Percentiles rank a stretch among this genome's conserved stretches.
Evolutionary conservation across 2,329 filamentous ascomycete species (phyloP).

Genomic region (Nemania bipapillata): DNA sequence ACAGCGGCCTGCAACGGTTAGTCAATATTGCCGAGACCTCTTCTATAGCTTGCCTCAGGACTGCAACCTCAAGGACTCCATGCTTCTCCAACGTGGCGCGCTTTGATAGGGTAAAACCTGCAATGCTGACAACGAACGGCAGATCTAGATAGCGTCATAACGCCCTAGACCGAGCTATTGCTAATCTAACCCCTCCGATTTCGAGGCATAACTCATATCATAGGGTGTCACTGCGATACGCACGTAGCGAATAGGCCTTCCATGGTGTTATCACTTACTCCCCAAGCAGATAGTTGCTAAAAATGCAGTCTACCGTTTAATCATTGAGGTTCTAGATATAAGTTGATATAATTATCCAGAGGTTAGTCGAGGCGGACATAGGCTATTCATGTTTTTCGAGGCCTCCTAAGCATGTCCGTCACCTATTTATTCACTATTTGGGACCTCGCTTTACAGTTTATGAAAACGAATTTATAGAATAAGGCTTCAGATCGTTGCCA

Average conservation of each 20-base stretch:
- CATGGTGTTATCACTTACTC: no score
- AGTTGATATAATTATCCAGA: no score
- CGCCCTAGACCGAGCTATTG: neutral
- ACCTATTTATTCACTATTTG: neutral
- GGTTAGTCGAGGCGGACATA: no score
- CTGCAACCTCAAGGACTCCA: neutral
- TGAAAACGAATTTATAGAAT: neutral
- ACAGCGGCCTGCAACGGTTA: no score
- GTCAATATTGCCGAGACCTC: no score
- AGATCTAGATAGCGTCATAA: neutral
- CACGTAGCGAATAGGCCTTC: no score
- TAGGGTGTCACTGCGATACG: no score
- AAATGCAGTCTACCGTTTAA: neutral
- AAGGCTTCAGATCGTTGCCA: neutral
- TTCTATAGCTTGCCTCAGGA: neutral
- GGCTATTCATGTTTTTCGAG: no score
- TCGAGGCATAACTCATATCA: no score
- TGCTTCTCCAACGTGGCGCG: slow-evolving; percentile 2
- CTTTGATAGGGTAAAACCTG: slow-evolving; percentile 1
- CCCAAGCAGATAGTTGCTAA: neutral
- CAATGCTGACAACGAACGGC: neutral
- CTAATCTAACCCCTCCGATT: neutral
- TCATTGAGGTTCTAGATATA: neutral
- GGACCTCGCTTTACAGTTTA: neutral
- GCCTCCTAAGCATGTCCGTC: no score